Evolutionary conservation across 2,329 filamentous ascomycete species (phyloP).

Genomic region (Orbilia quercus): DNA sequence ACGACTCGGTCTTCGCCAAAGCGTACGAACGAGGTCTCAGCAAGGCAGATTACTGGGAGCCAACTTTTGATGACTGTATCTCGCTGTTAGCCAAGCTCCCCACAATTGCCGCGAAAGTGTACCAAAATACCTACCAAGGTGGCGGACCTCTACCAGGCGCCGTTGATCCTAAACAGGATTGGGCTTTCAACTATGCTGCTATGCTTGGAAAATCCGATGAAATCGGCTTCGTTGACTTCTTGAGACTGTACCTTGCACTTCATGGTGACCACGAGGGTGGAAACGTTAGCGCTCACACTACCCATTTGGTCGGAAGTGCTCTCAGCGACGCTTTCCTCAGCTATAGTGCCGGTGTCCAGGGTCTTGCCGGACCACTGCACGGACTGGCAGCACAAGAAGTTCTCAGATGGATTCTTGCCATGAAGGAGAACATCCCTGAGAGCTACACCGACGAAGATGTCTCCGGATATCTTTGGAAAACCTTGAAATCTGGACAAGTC

Average conservation of each 20-base stretch:
- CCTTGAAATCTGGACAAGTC: constrained; percentile 91
- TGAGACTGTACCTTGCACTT: constrained; percentile 92
- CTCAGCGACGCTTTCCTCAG: constrained; percentile 94
- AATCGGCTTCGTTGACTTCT: constrained; percentile 92
- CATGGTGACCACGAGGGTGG: constrained; percentile 98
- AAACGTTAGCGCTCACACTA: constrained; percentile 95
- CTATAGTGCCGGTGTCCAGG: constrained; percentile 94
- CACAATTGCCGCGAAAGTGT: constrained; percentile 96
- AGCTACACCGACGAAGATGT: constrained; percentile 84
- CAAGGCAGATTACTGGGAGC: constrained; percentile 99
- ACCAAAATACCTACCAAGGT: constrained; percentile 84
- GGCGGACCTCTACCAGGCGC: constrained; percentile 79
- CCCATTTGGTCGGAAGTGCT: constrained; percentile 92
- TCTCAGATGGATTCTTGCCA: constrained; percentile 93
- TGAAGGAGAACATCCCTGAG: constrained; percentile 86
- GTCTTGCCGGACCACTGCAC: constrained; percentile 91
- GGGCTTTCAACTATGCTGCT: constrained; percentile 98
- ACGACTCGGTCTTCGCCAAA: constrained; percentile 92
- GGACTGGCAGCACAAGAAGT: constrained; percentile 97
- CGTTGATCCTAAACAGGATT: constrained; percentile 87
- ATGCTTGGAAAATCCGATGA: constrained; percentile 93
- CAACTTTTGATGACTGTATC: constrained; percentile 95
- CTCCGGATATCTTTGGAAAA: constrained; percentile 88
- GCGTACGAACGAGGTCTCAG: constrained; percentile 88
- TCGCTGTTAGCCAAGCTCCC: constrained; percentile 94